Percentiles rank a stretch among this genome's conserved stretches.
phyloP scores from a whole-genome alignment of 192 early-diverging fungal genomes.

The Backusella psychrophila region DNA sequence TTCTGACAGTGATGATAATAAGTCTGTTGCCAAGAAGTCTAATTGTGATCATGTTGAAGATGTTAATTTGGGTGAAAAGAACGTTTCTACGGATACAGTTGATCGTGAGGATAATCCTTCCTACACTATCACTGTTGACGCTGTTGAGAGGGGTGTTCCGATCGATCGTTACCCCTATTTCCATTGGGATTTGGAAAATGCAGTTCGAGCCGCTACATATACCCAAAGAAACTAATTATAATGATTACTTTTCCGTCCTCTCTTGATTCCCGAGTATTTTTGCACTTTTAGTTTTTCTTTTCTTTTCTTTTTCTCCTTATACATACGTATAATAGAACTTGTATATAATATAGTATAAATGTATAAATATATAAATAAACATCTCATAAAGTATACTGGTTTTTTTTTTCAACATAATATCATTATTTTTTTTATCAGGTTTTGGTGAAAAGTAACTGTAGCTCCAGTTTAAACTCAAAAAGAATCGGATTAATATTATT shows the following conservation, averaged over 20 bases:
- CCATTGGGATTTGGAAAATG: constrained; percentile 29
- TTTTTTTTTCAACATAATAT: neutral
- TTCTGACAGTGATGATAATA: neutral
- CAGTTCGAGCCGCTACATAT: constrained; percentile 12
- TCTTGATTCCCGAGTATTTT: neutral
- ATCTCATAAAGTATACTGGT: neutral
- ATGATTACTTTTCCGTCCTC: neutral
- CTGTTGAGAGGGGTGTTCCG: neutral
- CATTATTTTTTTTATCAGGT: neutral
- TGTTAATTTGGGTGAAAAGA: neutral
- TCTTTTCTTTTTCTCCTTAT: neutral
- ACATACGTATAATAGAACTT: neutral
- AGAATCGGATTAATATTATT: neutral
- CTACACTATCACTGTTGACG: neutral
- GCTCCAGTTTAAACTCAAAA: neutral
- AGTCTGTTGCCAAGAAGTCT: constrained; percentile 13
- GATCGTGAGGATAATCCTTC: neutral
- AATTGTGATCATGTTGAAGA: constrained; percentile 9
- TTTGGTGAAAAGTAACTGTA: neutral
- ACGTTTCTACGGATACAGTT: neutral
- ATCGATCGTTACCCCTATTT: constrained; percentile 21
- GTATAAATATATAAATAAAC: neutral
- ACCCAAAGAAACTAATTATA: neutral
- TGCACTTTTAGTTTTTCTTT: neutral
- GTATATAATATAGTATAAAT: neutral